phyloP scores from a whole-genome alignment of 139 green algal genomes.

The Chlorella sp. region DNA sequence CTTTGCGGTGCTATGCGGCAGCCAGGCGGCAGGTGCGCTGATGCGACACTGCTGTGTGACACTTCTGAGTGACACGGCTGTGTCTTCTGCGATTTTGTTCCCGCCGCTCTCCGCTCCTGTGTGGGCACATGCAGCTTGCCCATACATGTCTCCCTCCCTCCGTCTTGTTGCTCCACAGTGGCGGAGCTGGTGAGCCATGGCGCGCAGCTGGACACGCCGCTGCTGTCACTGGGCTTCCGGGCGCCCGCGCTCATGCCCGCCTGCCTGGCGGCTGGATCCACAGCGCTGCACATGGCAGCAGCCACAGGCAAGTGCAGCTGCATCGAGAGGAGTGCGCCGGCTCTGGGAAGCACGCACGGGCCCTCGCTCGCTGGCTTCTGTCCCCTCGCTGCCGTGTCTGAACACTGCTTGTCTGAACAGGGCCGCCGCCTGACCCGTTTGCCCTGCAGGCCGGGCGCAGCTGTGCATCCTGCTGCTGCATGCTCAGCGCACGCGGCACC shows the following conservation, averaged over 20 bases:
- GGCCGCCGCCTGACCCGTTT: no score
- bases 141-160: background rate
- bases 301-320: background rate
- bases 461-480: slow-evolving; percentile 12
- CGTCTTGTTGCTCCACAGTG: background rate
- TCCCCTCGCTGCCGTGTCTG: no score
- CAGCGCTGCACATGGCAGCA: slow-evolving; percentile 26
- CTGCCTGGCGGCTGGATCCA: slow-evolving; percentile 4
- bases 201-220: slow-evolving; percentile 24
- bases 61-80: background rate
- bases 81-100: background rate
- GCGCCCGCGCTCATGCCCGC: background rate
- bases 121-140: background rate
- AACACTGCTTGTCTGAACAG: no score
- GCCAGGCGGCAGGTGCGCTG: background rate
- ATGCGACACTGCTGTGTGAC: background rate
- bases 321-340: no score
- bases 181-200: slow-evolving; percentile 5
- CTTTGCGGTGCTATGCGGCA: slow-evolving; percentile 20
- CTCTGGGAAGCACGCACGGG: no score
- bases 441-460: slow-evolving; percentile 1
- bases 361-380: no score
- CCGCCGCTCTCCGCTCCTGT: background rate
- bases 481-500: slow-evolving; percentile 25
- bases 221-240: slow-evolving; percentile 10